Base-by-base conservation (phyloP, 345 rosid species). In the Salix brachista region DNA sequence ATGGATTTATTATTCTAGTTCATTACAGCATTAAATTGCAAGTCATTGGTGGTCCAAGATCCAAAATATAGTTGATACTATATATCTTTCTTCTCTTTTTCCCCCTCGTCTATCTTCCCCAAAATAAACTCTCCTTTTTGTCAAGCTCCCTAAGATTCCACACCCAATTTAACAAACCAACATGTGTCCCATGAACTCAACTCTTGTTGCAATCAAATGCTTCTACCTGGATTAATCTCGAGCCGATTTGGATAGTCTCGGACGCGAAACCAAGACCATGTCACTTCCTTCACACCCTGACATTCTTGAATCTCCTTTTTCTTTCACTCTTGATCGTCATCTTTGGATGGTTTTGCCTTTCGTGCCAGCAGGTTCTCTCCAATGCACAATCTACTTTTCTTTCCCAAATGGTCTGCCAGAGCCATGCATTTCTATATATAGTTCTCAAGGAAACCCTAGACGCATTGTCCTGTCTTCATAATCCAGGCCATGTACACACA, bases 341-440 rank as follows among this genome's bases (percentile, higher is more conserved):
- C 96, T 94, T 56, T 94, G 98, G 97, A 94, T 94, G 32, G 94
- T 94, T 52, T 92, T 91, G 98, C 97, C 98, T 0, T 94, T 94
- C 84, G 91, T 94, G 97, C 89, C 95, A 3, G 89, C 89, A 1
- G 97, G 99, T 52, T 94, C 99, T 4, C 78, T 91, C 25, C 97
- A 90, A 39, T 94, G 96, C 67, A 88, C 92, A 7, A 89, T 94
- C 79, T 83, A 93, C 1, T 87, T 92, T 0, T 80, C 89, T 10
- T 90, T 91, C 75, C 94, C 97, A 0, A 78, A 81, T 28, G 98
- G 97, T 2, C 77, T 94, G 5, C 77, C 94, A 0, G 97, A 94
- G 80, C 89, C 89, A 25, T 90, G 94, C 87, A 94, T 92, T 65
- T 90, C 94, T 30, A 30, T 4, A 62, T 4, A 58, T 86, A 1